These are phyloP conservation scores for Mesotaenium endlicherianum DNA, from an alignment of 139 green algal species.

Conservation along the genomic window DNA sequence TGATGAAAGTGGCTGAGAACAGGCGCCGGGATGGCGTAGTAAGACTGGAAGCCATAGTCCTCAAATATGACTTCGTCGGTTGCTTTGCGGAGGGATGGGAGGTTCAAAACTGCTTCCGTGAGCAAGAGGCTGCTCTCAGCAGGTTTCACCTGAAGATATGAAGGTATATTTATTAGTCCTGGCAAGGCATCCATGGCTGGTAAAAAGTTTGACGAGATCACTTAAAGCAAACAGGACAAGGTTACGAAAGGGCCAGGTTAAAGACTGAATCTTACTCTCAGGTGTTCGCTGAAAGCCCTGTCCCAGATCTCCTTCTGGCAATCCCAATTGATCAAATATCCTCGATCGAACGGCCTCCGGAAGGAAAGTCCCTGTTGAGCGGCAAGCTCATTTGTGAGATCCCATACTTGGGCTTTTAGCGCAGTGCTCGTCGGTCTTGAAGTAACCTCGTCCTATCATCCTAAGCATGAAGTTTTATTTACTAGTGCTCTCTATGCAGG, in stretches of 20 bases:
- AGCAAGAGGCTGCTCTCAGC: slow-evolving; percentile 21
- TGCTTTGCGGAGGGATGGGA: slow-evolving; percentile 24
- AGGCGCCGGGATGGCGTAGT: background rate
- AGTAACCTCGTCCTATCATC: too few relatives aligned
- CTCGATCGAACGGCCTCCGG: slow-evolving; percentile 39
- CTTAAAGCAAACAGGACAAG: background rate
- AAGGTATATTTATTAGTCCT: background rate
- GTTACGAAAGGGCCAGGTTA: background rate
- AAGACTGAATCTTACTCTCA: slow-evolving; percentile 21
- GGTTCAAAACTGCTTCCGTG: slow-evolving; percentile 43
- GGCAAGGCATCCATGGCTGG: background rate
- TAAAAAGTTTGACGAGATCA: background rate
- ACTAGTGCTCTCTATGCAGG: too few relatives aligned
- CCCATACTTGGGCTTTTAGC: too few relatives aligned
- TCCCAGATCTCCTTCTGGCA: slow-evolving; percentile 43
- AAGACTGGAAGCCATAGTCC: slow-evolving; percentile 54
- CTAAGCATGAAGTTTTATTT: too few relatives aligned
- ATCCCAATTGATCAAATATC: slow-evolving; percentile 51
- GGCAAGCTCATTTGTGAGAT: too few relatives aligned
- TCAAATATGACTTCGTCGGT: slow-evolving; percentile 55
- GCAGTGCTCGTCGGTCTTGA: too few relatives aligned
- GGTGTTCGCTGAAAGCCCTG: background rate
- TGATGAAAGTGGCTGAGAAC: slow-evolving; percentile 18
- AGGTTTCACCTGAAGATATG: slow-evolving; percentile 19
- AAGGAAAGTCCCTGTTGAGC: slow-evolving; percentile 33